Evolutionary conservation across 495 filamentous ascomycete genomes (phyloP).

Genomic region (Penicillium soppii): DNA sequence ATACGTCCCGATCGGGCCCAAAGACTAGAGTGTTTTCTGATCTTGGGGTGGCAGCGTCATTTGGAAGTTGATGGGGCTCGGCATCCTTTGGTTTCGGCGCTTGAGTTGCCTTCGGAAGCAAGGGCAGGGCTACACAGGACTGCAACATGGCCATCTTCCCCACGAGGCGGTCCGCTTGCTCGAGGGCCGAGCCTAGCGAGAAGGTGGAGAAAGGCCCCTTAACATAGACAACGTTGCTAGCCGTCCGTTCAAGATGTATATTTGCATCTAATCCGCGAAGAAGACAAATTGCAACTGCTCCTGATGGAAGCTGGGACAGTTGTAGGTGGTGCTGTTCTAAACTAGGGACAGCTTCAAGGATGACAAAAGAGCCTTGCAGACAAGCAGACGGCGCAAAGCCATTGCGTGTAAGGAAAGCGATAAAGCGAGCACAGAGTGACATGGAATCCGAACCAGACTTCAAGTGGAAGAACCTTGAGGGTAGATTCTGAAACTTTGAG

Average conservation of each 20-base stretch:
- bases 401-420: not conserved
- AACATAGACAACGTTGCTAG: slow-evolving; percentile 3
- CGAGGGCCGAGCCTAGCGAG: not conserved
- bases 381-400: not conserved
- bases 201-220: not conserved
- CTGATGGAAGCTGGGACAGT: slow-evolving; percentile 1
- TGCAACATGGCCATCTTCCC: not conserved
- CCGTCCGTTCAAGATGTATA: not conserved
- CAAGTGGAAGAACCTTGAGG: slow-evolving; percentile 2
- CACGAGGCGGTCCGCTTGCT: not conserved
- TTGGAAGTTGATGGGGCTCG: not conserved
- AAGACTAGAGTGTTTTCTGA: not conserved
- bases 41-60: not conserved
- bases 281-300: slow-evolving; percentile 15
- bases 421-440: not conserved
- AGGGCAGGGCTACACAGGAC: not conserved
- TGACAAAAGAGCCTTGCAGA: slow-evolving; percentile 3
- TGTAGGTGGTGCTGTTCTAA: slow-evolving; percentile 1
- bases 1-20: not conserved
- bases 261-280: not conserved
- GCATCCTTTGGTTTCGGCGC: not conserved
- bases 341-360: slow-evolving; percentile 4
- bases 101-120: not conserved
- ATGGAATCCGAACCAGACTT: not conserved
- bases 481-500: not conserved